A percentile compares a stretch with the other conserved stretches of the same genome.
Conservation (phyloP, 257 asterid species). For the Solanum sitiens region DNA sequence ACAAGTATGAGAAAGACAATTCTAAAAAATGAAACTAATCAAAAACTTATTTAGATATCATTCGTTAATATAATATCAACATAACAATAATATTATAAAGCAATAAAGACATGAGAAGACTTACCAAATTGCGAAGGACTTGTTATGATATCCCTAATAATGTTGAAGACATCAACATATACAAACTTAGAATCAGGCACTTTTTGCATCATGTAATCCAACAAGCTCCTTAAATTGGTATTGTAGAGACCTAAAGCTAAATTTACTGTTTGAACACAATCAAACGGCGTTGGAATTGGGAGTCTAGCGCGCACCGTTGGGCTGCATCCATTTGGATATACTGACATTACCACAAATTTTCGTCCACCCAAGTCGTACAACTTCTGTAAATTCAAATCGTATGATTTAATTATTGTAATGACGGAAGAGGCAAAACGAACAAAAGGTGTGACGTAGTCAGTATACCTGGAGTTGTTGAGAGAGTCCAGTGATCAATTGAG, state of each 20-base stretch:
- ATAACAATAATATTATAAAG: not conserved
- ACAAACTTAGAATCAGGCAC: slow-evolving; percentile 54
- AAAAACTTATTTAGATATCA: not conserved
- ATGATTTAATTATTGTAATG: too few relatives aligned
- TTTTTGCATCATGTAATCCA: slow-evolving; percentile 23
- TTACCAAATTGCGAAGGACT: slow-evolving; percentile 37
- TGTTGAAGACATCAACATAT: slow-evolving; percentile 43
- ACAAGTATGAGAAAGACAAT: not conserved
- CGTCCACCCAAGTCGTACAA: slow-evolving; percentile 59
- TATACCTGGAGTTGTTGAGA: slow-evolving; percentile 41
- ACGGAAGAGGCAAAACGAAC: not conserved
- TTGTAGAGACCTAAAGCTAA: slow-evolving; percentile 42
- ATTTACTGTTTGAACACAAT: slow-evolving; percentile 33
- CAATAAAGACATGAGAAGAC: too few relatives aligned
- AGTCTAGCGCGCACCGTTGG: slow-evolving; percentile 32
- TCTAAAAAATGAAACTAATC: not conserved
- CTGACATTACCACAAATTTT: slow-evolving; percentile 50
- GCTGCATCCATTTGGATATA: slow-evolving; percentile 69
- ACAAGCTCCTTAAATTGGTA: slow-evolving; percentile 28
- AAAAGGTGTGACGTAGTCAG: not conserved
- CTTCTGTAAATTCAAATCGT: slow-evolving; percentile 28
- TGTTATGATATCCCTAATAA: slow-evolving; percentile 37
- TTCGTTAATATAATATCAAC: not conserved
- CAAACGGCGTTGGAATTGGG: slow-evolving; percentile 5
- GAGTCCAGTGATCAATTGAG: slow-evolving; percentile 28